Evolutionary conservation across 345 rosid species (phyloP), one percentile per base, ranked within the genome.

Genomic region (Melaleuca quinquenervia): DNA sequence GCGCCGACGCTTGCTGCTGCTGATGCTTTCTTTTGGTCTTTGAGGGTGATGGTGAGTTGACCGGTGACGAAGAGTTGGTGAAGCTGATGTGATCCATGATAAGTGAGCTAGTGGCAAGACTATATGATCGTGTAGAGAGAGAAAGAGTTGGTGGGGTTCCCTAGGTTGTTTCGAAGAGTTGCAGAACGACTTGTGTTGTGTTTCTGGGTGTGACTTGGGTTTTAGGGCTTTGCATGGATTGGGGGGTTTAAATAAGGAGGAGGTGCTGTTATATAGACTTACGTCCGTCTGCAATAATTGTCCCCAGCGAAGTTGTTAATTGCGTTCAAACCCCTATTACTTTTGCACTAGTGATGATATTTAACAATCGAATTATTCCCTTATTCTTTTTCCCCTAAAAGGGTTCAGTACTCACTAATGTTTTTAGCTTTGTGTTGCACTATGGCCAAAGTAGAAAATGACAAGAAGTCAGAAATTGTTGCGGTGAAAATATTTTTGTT

Each of bases 11-110:
- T 41, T 86, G 91, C 12, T 76, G 86, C 52, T 85, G 88, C 16
- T 90, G 90, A 21, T 89, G 93, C 86, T 94, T 93, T 89, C 90
- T 91, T 90, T 92, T 94, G 87, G 93, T 44, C 88, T 93, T 93
- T 51, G 98, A 91, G 24, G 96, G 90, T 22, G 96, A 91, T 58
- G 93, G 58, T 1, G 87, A 89, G 83, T 85, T 90, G 54, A 48
- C 86, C 8, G 54, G 18, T 26, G 60, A 51, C 56, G 84, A 89
- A 26, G 86, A 55, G 86, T 60, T 85, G 83, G n/a, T 89, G 27
- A 89, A 91, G 85, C 92, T 91, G 92, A 93, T 91, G 56, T 55
- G 49, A 78, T 21, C 70, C 60, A 32, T 22, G 11, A 48, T 13
- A 26, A 12, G 29, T 21, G 50, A 26, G 56, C 55, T 24, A 36